These are phyloP conservation scores for Cucurbita maxima DNA, from an alignment of 306 rosid species.

Conservation along the genomic window DNA sequence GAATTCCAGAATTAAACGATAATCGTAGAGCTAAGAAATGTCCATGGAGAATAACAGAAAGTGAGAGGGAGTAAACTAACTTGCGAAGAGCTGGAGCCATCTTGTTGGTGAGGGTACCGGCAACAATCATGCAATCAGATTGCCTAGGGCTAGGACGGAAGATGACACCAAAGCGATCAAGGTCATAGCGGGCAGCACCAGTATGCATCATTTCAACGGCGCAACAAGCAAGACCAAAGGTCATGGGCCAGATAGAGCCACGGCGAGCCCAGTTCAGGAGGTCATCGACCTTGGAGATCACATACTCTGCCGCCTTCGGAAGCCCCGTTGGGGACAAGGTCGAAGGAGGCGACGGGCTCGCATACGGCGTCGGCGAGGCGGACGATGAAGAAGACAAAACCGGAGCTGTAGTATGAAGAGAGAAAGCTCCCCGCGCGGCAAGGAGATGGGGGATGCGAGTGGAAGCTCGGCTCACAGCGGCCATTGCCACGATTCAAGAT, in stretches of 20 bases:
- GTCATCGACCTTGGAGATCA: constrained; percentile 84
- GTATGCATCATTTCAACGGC: constrained; percentile 99
- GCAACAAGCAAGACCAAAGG: constrained; percentile 97
- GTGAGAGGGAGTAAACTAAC: constrained; percentile 17
- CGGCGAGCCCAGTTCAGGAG: constrained; percentile 95
- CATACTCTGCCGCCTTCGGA: constrained; percentile 74
- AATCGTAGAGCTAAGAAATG: not conserved
- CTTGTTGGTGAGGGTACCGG: constrained; percentile 97
- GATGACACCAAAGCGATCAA: constrained; percentile 84
- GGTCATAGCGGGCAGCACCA: constrained; percentile 87
- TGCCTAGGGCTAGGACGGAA: constrained; percentile 97
- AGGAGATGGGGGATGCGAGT: constrained; percentile 35
- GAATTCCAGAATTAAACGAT: not conserved
- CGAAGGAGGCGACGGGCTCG: constrained; percentile 48
- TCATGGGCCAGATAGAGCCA: constrained; percentile 96
- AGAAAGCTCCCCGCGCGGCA: constrained; percentile 31
- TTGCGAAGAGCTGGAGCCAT: constrained; percentile 99
- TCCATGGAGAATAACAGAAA: not conserved
- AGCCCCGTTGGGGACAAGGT: constrained; percentile 45
- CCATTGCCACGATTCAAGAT: constrained; percentile 26
- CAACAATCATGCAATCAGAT: constrained; percentile 91
- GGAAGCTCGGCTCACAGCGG: constrained; percentile 43
- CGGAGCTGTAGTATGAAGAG: constrained; percentile 57
- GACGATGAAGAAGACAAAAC: constrained; percentile 21
- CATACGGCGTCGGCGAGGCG: constrained; percentile 35